Evolutionary conservation across 2,329 filamentous ascomycete species (phyloP).

Genomic region (Alternaria panax): DNA sequence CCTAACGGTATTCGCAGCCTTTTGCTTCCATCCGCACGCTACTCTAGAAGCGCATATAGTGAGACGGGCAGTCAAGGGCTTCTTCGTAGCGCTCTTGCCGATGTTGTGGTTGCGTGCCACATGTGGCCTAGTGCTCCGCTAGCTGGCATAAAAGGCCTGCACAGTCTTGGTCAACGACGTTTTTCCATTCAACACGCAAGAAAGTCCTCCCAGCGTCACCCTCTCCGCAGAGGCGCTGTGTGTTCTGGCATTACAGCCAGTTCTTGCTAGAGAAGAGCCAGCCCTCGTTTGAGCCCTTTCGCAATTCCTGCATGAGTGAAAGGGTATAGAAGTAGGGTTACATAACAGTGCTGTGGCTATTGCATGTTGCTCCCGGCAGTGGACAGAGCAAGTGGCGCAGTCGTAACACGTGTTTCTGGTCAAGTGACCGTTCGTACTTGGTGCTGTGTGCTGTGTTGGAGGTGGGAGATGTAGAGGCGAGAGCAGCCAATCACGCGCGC

Average conservation of each 20-base stretch:
- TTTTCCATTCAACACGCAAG: constrained; percentile 40
- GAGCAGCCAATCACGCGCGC: neutral
- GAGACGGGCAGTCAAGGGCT: neutral
- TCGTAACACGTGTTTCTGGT: neutral
- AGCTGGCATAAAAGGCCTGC: constrained; percentile 6
- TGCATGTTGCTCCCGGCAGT: neutral
- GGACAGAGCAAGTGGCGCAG: neutral
- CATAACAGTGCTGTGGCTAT: constrained; percentile 18
- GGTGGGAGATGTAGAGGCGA: neutral
- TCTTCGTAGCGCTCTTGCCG: neutral
- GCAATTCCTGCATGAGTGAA: constrained; percentile 41
- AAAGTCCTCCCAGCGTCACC: constrained; percentile 44
- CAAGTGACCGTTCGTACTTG: neutral
- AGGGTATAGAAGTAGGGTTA: constrained; percentile 46
- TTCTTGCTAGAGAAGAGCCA: constrained; percentile 45
- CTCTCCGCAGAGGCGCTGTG: constrained; percentile 38
- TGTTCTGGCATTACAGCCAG: constrained; percentile 43
- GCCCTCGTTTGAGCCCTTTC: constrained; percentile 50
- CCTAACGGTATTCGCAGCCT: neutral
- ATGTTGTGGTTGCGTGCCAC: neutral
- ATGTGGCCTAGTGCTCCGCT: neutral
- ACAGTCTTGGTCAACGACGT: constrained; percentile 1
- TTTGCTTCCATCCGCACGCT: neutral
- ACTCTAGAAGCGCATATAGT: neutral
- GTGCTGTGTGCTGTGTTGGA: too few species aligned